Evolutionary conservation across 2,329 filamentous ascomycete genomes (phyloP).

Genomic region (Penicillium polonicum): DNA sequence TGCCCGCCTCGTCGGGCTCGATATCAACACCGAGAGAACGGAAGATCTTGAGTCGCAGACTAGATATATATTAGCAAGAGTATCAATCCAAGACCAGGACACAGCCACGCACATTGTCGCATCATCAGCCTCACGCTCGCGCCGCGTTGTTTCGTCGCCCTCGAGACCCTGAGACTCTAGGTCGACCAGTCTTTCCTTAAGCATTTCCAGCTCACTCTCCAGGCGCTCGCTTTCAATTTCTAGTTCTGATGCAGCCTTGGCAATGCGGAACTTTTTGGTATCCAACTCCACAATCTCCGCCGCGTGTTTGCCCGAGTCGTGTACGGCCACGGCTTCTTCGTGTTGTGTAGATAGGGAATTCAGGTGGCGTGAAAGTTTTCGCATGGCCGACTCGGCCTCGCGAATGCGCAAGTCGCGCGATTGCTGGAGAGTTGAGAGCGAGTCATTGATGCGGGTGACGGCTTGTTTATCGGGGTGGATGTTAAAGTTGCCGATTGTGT

Average conservation of each 20-base stretch:
- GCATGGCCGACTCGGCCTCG: conserved; percentile 66
- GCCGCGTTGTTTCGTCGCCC: conserved; percentile 57
- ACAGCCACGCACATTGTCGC: conserved; percentile 44
- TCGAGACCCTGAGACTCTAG: conserved; percentile 85
- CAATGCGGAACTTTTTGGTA: conserved; percentile 88
- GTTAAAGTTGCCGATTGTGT: conserved; percentile 94
- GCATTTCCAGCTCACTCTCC: conserved; percentile 70
- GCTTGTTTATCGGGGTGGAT: conserved; percentile 83
- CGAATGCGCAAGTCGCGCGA: conserved; percentile 75
- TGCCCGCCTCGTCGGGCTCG: conserved; percentile 74
- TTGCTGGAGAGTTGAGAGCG: conserved; percentile 76
- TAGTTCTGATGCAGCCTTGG: conserved; percentile 84
- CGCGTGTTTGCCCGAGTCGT: conserved; percentile 78
- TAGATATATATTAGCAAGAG: conserved; percentile 29
- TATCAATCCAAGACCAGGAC: neutral
- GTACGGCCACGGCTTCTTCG: conserved; percentile 69
- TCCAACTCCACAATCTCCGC: conserved; percentile 82
- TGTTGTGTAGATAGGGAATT: conserved; percentile 73
- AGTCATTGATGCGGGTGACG: conserved; percentile 79
- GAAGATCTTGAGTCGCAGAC: conserved; percentile 84
- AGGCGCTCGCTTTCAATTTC: conserved; percentile 96
- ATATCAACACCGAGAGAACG: conserved; percentile 87
- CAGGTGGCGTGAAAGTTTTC: conserved; percentile 73
- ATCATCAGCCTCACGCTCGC: conserved; percentile 53
- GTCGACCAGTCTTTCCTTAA: conserved; percentile 73